Conservation (phyloP, 2,329 filamentous ascomycete genomes). For the Aspergillus ochraceus region DNA sequence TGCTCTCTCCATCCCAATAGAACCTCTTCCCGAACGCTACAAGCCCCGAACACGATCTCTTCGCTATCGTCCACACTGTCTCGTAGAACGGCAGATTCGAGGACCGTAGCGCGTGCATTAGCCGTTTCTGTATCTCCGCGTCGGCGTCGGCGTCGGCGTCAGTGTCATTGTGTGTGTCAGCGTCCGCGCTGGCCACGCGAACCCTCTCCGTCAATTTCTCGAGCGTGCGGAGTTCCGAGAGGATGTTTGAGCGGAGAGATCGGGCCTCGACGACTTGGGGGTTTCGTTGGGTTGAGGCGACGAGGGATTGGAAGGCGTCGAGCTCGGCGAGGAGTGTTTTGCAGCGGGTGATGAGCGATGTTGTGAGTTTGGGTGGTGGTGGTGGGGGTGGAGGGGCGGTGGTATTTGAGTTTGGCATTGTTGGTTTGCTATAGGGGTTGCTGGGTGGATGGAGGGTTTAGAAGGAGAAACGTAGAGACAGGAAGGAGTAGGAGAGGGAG, state of each 20-base stretch:
- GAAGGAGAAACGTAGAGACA: not conserved
- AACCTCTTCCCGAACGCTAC: slow-evolving; percentile 59
- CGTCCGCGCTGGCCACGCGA: not conserved
- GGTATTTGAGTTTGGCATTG: not conserved
- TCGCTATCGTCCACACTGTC: slow-evolving; percentile 63
- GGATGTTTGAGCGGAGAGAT: slow-evolving; percentile 49
- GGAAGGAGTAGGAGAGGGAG: no score
- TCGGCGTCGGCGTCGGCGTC: slow-evolving; percentile 19
- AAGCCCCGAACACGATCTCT: slow-evolving; percentile 54
- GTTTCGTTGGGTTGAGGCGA: slow-evolving; percentile 42
- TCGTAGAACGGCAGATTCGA: slow-evolving; percentile 68
- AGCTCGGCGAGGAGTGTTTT: slow-evolving; percentile 46
- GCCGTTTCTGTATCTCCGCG: slow-evolving; percentile 30
- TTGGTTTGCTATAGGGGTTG: not conserved
- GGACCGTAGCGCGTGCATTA: slow-evolving; percentile 60
- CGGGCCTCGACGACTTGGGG: slow-evolving; percentile 52
- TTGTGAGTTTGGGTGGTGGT: slow-evolving; percentile 21
- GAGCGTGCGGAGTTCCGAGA: slow-evolving; percentile 50
- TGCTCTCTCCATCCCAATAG: slow-evolving; percentile 43
- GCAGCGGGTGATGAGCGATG: slow-evolving; percentile 39
- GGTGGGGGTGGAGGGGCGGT: not conserved
- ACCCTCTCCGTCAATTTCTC: slow-evolving; percentile 42
- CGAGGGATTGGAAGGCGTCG: slow-evolving; percentile 43
- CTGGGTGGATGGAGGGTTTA: not conserved
- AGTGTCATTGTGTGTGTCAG: slow-evolving; percentile 2